These are phyloP conservation scores for Paecilomyces sp. DNA, from an alignment of 2,329 filamentous ascomycete genomes.

Conservation along the genomic window DNA sequence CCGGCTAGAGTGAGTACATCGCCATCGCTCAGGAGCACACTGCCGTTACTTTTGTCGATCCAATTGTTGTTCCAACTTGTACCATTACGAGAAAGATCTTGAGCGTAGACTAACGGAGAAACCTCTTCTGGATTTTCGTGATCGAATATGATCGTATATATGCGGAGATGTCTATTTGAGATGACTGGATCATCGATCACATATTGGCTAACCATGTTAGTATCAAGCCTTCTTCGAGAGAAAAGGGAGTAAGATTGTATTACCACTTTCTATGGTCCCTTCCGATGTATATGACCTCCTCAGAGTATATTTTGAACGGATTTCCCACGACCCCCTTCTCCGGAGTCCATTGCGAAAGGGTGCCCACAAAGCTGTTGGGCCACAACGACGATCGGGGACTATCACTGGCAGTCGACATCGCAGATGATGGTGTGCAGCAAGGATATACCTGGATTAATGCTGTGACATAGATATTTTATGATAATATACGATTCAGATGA, in stretches of 20 bases:
- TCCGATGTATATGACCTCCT: constrained; percentile 29
- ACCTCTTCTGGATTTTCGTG: constrained; percentile 27
- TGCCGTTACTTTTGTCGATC: constrained; percentile 25
- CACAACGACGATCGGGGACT: not conserved
- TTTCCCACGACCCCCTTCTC: constrained; percentile 6
- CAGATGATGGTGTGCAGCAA: not conserved
- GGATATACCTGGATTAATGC: not conserved
- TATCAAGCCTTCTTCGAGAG: not conserved
- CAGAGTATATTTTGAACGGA: constrained; percentile 17
- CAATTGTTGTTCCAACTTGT: constrained; percentile 30
- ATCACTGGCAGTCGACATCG: not conserved
- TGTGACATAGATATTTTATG: not conserved
- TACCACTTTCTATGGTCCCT: constrained; percentile 28
- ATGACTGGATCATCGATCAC: constrained; percentile 25
- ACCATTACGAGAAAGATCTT: constrained; percentile 37
- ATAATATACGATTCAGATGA: not conserved
- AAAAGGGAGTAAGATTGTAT: not conserved
- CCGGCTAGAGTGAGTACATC: constrained; percentile 27
- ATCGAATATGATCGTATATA: constrained; percentile 38
- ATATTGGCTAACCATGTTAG: constrained; percentile 19
- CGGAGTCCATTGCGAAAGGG: constrained; percentile 15
- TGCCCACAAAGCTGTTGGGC: constrained; percentile 12
- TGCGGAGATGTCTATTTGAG: constrained; percentile 35
- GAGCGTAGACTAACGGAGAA: constrained; percentile 36
- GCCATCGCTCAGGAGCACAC: constrained; percentile 30